Conservation (phyloP, 768 basidiomycete genomes). For the Plicaturopsis crispa region DNA sequence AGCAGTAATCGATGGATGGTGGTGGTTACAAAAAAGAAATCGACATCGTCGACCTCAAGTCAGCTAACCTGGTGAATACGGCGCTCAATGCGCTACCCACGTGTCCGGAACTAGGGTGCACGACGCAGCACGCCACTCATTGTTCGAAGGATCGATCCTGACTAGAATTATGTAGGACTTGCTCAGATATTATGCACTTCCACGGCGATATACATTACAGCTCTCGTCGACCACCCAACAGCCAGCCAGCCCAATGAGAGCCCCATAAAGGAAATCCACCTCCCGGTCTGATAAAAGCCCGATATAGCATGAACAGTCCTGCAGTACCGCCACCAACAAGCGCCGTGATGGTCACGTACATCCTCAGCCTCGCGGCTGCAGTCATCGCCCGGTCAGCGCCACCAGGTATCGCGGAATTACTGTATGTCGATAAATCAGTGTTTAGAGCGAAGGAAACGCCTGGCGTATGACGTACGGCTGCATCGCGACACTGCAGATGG, state of each 20-base stretch:
- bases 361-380: constrained; percentile 57
- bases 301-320: constrained; percentile 62
- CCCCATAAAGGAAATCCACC: constrained; percentile 46
- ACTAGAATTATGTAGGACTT: too few species aligned
- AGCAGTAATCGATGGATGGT: constrained; percentile 4
- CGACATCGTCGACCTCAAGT: too few species aligned
- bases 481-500: constrained; percentile 77
- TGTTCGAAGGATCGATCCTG: too few species aligned
- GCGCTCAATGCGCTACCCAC: too few species aligned
- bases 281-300: constrained; percentile 61
- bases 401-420: constrained; percentile 67
- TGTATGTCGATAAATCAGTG: constrained; percentile 16
- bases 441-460: neutral
- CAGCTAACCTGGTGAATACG: too few species aligned
- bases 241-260: constrained; percentile 59
- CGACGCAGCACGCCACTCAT: too few species aligned
- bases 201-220: constrained; percentile 24
- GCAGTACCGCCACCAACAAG: constrained; percentile 68
- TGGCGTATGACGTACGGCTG: constrained; percentile 58
- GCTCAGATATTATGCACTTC: too few species aligned
- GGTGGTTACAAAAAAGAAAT: constrained; percentile 7
- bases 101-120: too few species aligned
- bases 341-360: constrained; percentile 67
- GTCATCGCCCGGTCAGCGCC: constrained; percentile 76
- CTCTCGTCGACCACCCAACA: constrained; percentile 51